Percentiles rank a stretch among this genome's conserved stretches.
Conservation (phyloP, 345 rosid genomes). For the Eucalyptus polyanthemos region DNA sequence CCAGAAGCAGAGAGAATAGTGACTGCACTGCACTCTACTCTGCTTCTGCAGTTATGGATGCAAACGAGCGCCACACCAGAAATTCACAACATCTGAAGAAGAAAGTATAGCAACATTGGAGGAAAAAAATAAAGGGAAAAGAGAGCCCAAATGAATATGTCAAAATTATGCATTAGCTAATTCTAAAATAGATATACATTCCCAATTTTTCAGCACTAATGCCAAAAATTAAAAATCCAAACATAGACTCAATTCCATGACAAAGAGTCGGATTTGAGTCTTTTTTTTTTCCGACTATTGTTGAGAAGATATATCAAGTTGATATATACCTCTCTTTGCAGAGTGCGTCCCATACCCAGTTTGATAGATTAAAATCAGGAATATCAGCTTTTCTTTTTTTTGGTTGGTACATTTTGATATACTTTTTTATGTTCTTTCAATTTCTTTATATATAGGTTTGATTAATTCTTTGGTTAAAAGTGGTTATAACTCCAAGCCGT, state of each 20-base stretch:
- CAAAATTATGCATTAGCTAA: neutral
- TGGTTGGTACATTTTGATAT: neutral
- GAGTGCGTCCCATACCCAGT: neutral
- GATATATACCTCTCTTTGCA: neutral
- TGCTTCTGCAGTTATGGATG: neutral
- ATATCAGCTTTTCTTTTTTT: fast-evolving
- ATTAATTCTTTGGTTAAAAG: neutral
- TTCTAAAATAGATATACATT: neutral
- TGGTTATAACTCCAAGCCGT: neutral
- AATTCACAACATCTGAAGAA: neutral
- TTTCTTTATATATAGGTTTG: neutral
- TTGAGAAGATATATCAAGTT: neutral
- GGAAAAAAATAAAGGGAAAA: neutral
- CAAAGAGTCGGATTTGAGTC: neutral
- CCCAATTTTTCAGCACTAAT: neutral
- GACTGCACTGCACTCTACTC: neutral
- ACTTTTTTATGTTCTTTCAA: neutral
- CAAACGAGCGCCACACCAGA: neutral
- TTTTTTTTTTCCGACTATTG: neutral
- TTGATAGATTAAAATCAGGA: no score
- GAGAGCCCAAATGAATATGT: neutral
- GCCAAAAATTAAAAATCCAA: neutral
- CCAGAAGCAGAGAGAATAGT: neutral
- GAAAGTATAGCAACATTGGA: neutral
- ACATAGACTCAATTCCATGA: neutral